Percentiles rank a stretch among this genome's conserved stretches.
phyloP scores from a whole-genome alignment of 2,329 filamentous ascomycete species.

The Bertia moriformis region DNA sequence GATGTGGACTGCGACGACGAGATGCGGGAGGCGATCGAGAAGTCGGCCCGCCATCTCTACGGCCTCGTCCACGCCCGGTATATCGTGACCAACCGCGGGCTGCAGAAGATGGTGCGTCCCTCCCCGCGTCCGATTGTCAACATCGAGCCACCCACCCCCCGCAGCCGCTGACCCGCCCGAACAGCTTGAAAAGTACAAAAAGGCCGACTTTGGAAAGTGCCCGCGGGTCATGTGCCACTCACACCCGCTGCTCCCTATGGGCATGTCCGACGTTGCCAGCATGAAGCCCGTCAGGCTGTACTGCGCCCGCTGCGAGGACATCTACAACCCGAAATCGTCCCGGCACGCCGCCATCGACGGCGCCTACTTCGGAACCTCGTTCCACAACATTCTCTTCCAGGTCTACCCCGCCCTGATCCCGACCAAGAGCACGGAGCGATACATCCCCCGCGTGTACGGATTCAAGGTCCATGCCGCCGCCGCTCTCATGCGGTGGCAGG shows the following conservation, averaged over 20 bases:
- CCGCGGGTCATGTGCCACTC: slow-evolving; percentile 89
- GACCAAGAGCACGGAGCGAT: slow-evolving; percentile 69
- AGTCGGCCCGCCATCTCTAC: slow-evolving; percentile 88
- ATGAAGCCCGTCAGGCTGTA: slow-evolving; percentile 89
- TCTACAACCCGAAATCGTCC: slow-evolving; percentile 96
- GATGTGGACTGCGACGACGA: slow-evolving; percentile 98
- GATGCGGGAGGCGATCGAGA: slow-evolving; percentile 95
- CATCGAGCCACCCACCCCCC: slow-evolving; percentile 1
- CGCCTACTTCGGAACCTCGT: slow-evolving; percentile 93
- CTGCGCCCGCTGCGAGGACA: slow-evolving; percentile 91
- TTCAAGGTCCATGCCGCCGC: slow-evolving; percentile 90
- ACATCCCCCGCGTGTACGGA: slow-evolving; percentile 81
- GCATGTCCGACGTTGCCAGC: slow-evolving; percentile 77
- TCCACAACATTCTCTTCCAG: slow-evolving; percentile 98
- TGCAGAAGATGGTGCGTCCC: slow-evolving; percentile 78
- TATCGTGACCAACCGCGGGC: slow-evolving; percentile 83
- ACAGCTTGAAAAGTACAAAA: slow-evolving; percentile 97
- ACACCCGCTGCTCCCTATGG: slow-evolving; percentile 87
- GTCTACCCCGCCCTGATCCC: slow-evolving; percentile 87
- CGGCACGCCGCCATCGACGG: slow-evolving; percentile 91
- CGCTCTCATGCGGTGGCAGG: slow-evolving; percentile 82
- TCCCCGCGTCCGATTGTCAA: neutral
- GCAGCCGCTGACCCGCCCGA: neutral
- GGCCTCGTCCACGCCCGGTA: slow-evolving; percentile 92
- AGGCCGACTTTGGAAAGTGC: slow-evolving; percentile 94